phyloP scores from a whole-genome alignment of 768 basidiomycete genomes.

The Sarcodon sp. region DNA sequence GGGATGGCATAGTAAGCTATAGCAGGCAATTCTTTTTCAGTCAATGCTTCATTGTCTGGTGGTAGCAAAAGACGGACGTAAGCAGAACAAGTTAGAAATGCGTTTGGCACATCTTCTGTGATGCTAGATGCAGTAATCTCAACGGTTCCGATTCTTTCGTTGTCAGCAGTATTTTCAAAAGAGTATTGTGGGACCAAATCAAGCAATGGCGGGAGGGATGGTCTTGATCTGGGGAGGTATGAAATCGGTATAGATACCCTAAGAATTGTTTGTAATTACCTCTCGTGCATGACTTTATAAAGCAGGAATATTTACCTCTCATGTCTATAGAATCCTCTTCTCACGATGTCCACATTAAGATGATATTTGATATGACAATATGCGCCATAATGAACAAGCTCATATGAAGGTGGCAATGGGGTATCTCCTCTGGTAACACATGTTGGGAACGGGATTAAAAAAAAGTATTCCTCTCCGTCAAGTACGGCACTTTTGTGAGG shows the following conservation, averaged over 20 bases:
- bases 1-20: slow-evolving; percentile 26
- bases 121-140: neutral
- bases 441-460: slow-evolving; percentile 27
- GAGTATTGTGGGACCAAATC: slow-evolving; percentile 16
- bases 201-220: slow-evolving; percentile 19
- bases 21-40: neutral
- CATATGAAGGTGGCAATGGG: slow-evolving; percentile 26
- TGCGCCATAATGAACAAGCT: slow-evolving; percentile 16
- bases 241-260: slow-evolving; percentile 19
- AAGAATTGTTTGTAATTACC: neutral
- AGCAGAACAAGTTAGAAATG: neutral
- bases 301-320: slow-evolving; percentile 20
- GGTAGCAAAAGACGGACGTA: neutral
- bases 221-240: slow-evolving; percentile 31
- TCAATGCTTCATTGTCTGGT: neutral
- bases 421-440: slow-evolving; percentile 15
- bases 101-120: no score
- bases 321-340: slow-evolving; percentile 25
- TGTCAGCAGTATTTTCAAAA: slow-evolving; percentile 8
- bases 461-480: slow-evolving; percentile 17
- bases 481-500: neutral
- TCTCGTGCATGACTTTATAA: neutral
- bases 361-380: slow-evolving; percentile 21
- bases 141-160: slow-evolving; percentile 19
- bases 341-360: slow-evolving; percentile 23